A percentile compares a stretch with the other conserved stretches of the same genome.
These are phyloP conservation scores for Aspergillus transmontanensis DNA, from an alignment of 2,329 filamentous ascomycete species.

Conservation along the genomic window DNA sequence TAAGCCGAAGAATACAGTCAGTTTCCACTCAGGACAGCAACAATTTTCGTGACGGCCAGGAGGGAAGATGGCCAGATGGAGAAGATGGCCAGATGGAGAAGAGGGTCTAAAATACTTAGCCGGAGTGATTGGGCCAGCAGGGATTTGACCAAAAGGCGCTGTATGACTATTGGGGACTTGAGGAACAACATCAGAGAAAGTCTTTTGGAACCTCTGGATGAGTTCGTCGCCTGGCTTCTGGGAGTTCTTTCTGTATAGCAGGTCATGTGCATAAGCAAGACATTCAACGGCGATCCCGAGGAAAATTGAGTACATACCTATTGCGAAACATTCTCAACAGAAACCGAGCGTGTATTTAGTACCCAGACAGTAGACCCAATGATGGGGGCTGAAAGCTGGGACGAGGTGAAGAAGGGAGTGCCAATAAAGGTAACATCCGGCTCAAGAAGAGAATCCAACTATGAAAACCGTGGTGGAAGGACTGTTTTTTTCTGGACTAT, in stretches of 20 bases:
- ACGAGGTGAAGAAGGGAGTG: neutral
- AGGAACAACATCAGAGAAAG: conserved; percentile 72
- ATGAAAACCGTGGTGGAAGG: neutral
- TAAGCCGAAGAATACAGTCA: conserved; percentile 28
- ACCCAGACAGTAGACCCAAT: neutral
- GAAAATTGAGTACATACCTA: conserved; percentile 41
- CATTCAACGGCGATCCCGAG: conserved; percentile 3
- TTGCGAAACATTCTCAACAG: conserved; percentile 49
- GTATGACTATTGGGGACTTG: conserved; percentile 42
- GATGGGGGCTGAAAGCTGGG: neutral
- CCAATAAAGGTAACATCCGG: conserved; percentile 16
- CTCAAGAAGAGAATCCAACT: conserved; percentile 1
- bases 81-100: no score
- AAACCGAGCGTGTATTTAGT: neutral
- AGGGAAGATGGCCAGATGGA: no score
- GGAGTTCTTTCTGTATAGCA: conserved; percentile 64
- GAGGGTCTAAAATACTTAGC: conserved; percentile 24
- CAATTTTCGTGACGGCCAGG: neutral
- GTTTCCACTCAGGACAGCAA: conserved; percentile 4
- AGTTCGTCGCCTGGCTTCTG: conserved; percentile 87
- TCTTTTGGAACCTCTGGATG: conserved; percentile 79
- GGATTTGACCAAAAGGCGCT: conserved; percentile 26
- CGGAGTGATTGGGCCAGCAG: conserved; percentile 25
- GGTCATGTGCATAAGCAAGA: conserved; percentile 17
- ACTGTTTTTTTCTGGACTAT: neutral